Evolutionary conservation across 257 asterid genomes (phyloP).

Genomic region (Solanum pinnatisectum): DNA sequence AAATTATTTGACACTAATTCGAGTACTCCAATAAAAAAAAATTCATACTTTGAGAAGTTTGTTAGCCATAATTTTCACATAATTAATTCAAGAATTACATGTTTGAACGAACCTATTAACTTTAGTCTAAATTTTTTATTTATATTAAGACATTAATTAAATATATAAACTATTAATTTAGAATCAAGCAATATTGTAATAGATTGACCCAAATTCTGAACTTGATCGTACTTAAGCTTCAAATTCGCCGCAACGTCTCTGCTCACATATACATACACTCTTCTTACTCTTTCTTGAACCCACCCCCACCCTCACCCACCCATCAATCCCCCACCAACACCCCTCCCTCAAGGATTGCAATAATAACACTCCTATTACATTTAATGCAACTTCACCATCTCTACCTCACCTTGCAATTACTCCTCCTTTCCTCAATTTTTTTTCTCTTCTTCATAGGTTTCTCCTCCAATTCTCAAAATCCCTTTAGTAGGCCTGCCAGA

Average conservation of each 20-base stretch:
- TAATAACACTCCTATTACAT: not conserved
- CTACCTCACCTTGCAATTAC: constrained; percentile 6
- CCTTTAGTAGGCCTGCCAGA: not conserved
- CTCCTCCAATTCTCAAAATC: not conserved
- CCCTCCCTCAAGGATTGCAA: not conserved
- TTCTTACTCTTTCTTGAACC: not conserved
- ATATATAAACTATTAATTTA: not conserved
- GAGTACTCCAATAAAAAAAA: not conserved
- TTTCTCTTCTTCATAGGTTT: not conserved
- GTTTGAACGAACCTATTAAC: too few relatives aligned
- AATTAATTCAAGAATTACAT: not conserved
- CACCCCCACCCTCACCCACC: not conserved
- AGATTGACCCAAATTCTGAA: not conserved
- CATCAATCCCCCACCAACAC: not conserved
- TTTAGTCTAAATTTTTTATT: too few relatives aligned
- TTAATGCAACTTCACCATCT: constrained; percentile 10
- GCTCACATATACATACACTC: not conserved
- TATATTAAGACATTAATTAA: too few relatives aligned
- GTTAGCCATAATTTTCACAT: not conserved
- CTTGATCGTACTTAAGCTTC: too few relatives aligned
- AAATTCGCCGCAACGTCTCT: not conserved
- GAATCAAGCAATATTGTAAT: not conserved
- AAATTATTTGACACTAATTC: not conserved
- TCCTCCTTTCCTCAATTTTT: not conserved
- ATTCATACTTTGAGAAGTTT: too few relatives aligned